Base-by-base conservation (phyloP, 2,329 filamentous ascomycete genomes). In the Beauveria sp. region DNA sequence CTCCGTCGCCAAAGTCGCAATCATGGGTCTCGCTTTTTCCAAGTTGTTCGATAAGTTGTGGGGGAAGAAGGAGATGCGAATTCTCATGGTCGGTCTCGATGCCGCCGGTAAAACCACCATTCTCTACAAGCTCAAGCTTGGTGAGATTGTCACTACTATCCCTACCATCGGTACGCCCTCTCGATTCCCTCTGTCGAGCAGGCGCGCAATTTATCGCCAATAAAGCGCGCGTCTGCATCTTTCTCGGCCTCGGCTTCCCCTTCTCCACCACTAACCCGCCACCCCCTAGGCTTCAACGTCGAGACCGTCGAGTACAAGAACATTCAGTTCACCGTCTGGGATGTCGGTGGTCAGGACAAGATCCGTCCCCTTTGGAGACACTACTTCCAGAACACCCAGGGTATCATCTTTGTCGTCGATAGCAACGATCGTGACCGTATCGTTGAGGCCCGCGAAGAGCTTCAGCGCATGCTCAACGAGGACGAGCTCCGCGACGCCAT, bases 31-130 rank as follows among this genome's bases (percentile, higher is more conserved):
- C 79, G 87, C 89, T 76, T 91, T 98, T 82, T 98, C 93, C 73
- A 96, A 95, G 86, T 79, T 98, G 76, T 95, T 98, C 79, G 91
- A 96, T 77, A 88, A 89, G 83, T 86, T 98, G 79, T 96, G 91
- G 89, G 92, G 93, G 75, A 96, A 96, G 89, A 98, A 98, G 88
- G 95, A 99, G 88, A 99, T 99, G 95, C 88, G 95, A 85, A 97
- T 99, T 83, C 80, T 99, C 80, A 99, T 99, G 95, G 93, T 99
- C 72, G 95, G 95, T 86, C 88, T 99, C 74, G 95, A 99, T 80
- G 95, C 95, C 73, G 95, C 95, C 78, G 95, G 95, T 89, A 99
- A 99, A 87, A 99, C 95, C 75, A 99, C 95, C 72, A 99, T 99
- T 76, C 88, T 99, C 71, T 99, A 99, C 85, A 99, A 99, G 87